Percentiles rank a stretch among this genome's conserved stretches.
Conservation (phyloP, 371 early-diverging fungal species). For the Caulochytrium protostelioides region DNA sequence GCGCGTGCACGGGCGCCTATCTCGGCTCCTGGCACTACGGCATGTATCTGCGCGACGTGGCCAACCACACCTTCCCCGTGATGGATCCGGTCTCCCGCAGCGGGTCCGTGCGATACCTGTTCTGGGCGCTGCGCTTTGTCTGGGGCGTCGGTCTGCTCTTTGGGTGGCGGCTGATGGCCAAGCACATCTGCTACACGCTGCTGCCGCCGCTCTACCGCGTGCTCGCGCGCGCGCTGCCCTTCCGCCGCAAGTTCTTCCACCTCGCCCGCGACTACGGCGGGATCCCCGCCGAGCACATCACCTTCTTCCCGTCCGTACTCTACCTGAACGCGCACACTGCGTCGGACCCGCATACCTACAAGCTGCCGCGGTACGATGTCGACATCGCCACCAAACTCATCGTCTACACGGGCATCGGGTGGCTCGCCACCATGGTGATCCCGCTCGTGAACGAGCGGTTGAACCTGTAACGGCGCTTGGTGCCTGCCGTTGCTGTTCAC, state of each 20-base stretch:
- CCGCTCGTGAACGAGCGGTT: too few species aligned
- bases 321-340: neutral
- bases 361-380: slow-evolving; percentile 20
- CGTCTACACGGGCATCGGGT: slow-evolving; percentile 32
- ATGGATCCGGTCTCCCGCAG: slow-evolving; percentile 14
- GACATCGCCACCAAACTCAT: slow-evolving; percentile 43
- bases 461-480: too few species aligned
- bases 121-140: slow-evolving; percentile 12
- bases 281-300: neutral
- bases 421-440: slow-evolving; percentile 3
- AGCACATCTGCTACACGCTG: slow-evolving; percentile 30
- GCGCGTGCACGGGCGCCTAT: slow-evolving; percentile 39
- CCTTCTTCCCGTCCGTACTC: neutral
- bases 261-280: neutral
- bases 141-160: slow-evolving; percentile 34
- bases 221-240: neutral
- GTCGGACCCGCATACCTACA: neutral
- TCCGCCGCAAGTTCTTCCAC: neutral
- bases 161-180: slow-evolving; percentile 36
- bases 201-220: slow-evolving; percentile 14
- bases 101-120: slow-evolving; percentile 6
- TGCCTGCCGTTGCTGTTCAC: too few species aligned
- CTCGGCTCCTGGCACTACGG: slow-evolving; percentile 35
- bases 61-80: slow-evolving; percentile 11
- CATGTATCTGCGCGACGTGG: slow-evolving; percentile 12